A percentile compares a stretch with the other conserved stretches of the same genome.
These are phyloP conservation scores for Fusarium pseudoanthophilum DNA, from an alignment of 2,329 filamentous ascomycete species.

Conservation along the genomic window DNA sequence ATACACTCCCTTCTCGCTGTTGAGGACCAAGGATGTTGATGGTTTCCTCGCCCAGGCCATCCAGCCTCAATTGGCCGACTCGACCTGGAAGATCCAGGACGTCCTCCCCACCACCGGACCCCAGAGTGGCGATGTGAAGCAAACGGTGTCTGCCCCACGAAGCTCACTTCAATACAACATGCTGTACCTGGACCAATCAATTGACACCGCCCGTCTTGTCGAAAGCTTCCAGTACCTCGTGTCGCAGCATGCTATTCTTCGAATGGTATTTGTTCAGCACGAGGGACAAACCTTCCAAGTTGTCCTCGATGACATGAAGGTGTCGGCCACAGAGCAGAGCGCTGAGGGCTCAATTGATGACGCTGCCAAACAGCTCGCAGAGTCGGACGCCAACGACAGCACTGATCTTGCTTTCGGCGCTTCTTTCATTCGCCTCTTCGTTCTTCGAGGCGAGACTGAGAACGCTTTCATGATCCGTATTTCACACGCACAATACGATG, in stretches of 20 bases:
- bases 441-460: slow-evolving; percentile 28
- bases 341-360: slow-evolving; percentile 20
- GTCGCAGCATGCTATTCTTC: slow-evolving; percentile 38
- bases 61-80: slow-evolving; percentile 29
- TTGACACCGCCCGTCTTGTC: slow-evolving; percentile 29
- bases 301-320: slow-evolving; percentile 32
- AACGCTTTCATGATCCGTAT: slow-evolving; percentile 47
- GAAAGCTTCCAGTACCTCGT: slow-evolving; percentile 41
- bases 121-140: slow-evolving; percentile 37
- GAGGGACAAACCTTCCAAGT: slow-evolving; percentile 31
- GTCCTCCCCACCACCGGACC: slow-evolving; percentile 38
- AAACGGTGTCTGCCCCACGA: slow-evolving; percentile 34
- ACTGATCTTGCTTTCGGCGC: slow-evolving; percentile 22
- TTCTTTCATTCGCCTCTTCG: slow-evolving; percentile 36
- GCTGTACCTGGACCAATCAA: slow-evolving; percentile 42
- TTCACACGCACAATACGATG: slow-evolving; percentile 63
- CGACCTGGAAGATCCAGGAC: slow-evolving; percentile 38
- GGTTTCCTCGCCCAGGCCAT: slow-evolving; percentile 28
- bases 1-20: slow-evolving; percentile 38
- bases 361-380: slow-evolving; percentile 33
- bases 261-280: slow-evolving; percentile 42
- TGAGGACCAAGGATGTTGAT: slow-evolving; percentile 27
- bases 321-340: slow-evolving; percentile 25
- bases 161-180: slow-evolving; percentile 46
- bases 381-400: slow-evolving; percentile 20